These are phyloP conservation scores for Cryphonectria carpinicola DNA, from an alignment of 2,329 filamentous ascomycete species.

Conservation along the genomic window DNA sequence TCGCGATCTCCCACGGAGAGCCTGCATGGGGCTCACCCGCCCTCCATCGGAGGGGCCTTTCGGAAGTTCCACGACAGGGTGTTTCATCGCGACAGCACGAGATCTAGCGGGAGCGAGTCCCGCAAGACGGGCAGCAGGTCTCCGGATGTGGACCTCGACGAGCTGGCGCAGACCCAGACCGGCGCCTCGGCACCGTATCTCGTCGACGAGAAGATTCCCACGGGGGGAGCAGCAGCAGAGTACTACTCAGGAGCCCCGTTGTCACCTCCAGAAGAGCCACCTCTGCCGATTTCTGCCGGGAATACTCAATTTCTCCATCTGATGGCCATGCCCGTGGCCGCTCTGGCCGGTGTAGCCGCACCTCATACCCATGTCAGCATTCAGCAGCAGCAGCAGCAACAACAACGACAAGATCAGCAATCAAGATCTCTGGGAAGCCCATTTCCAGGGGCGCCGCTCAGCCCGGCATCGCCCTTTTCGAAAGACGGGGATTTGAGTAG, in stretches of 20 bases:
- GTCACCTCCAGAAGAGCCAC: slow-evolving; percentile 31
- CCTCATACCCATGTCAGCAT: slow-evolving; percentile 19
- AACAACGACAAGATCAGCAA: not conserved
- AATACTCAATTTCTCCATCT: slow-evolving; percentile 22
- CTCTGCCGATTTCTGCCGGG: slow-evolving; percentile 11
- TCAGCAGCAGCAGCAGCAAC: not conserved
- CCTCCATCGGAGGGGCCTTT: slow-evolving; percentile 21
- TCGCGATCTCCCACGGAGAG: slow-evolving; percentile 25
- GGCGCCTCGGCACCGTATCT: slow-evolving; percentile 27
- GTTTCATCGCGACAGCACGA: slow-evolving; percentile 31
- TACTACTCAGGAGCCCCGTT: slow-evolving; percentile 35
- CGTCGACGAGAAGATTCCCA: slow-evolving; percentile 29
- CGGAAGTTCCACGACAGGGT: slow-evolving; percentile 24
- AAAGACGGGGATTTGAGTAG: slow-evolving; percentile 26
- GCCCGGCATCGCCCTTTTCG: slow-evolving; percentile 21
- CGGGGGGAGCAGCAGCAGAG: slow-evolving; percentile 34
- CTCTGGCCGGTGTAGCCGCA: slow-evolving; percentile 20
- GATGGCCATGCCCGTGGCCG: slow-evolving; percentile 21
- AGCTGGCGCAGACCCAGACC: slow-evolving; percentile 25
- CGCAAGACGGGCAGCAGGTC: slow-evolving; percentile 17
- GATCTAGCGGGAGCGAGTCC: slow-evolving; percentile 28
- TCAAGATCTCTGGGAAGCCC: slow-evolving; percentile 20
- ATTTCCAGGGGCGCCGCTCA: slow-evolving; percentile 22
- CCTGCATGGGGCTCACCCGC: slow-evolving; percentile 17
- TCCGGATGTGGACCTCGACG: slow-evolving; percentile 23